Base-by-base conservation (phyloP, 1,139 yeast genomes). In the Casaregolazyma suthepensis region DNA sequence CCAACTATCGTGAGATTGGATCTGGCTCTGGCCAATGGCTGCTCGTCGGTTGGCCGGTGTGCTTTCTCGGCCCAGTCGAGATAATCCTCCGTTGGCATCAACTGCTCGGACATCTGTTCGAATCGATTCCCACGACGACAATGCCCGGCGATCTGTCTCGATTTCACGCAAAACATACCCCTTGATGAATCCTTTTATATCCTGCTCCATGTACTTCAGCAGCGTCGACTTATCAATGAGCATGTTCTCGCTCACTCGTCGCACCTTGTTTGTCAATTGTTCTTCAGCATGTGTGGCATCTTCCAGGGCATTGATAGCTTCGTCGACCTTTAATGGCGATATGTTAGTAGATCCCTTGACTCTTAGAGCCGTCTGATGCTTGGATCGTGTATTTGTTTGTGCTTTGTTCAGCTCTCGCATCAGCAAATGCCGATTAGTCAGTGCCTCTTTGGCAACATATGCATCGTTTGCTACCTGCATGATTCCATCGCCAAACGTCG, bases 381-480 rank as follows among this genome's bases (percentile, higher is more conserved):
- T 87, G 26, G 81, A 70, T 61, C 79, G 81, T 1, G 96, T 82
- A 56, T 77, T 81, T 5, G 82, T 80, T 65, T 91, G 96, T 0
- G 97, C 94, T 63, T 82, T 87, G 23, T 81, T 66, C 52, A 89
- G 74, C 61, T 94, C 99, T 54, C 97, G 77, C 96, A 93, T 93
- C 48, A 93, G 72, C 54, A 93, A 75, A 69, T 94, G 96, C 54
- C 99, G 78, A 69, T 91, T 91, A 0, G 99, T 94, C 54, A 93
- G 74, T 0, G 96, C 87, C 69, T 93, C 99, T 68, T 93, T 94
- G 52, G 91, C 87, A 57, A 86, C 85, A 68, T 86, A 93, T 23
- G 93, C 84, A 62, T 91, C 97, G 56, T 81, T 79, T 5, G 82
- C 73, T 40, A 89, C 72, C 63, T 80, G 74, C 56, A 75, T 81